Base-by-base conservation (phyloP, 208 protist species). In the Leptomonas pyrrhocoris region DNA sequence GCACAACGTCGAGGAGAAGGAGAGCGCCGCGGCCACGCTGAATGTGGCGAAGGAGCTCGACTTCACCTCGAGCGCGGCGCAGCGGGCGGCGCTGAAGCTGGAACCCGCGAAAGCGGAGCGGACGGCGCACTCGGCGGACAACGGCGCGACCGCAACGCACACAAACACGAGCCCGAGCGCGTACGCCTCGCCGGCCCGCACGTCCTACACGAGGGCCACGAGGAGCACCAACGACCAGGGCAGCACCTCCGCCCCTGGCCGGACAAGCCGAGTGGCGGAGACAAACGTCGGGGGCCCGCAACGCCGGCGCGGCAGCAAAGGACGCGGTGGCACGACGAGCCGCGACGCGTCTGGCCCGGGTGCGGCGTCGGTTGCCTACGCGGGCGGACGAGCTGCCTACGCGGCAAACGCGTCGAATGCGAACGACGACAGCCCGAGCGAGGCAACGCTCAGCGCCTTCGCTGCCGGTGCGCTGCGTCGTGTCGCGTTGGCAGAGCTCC, bases 21-120 rank as follows among this genome's bases (percentile, higher is more conserved):
- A 89, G 50, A 74, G 59, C 34, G 73, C 65, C 30, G 46, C 65
- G 0, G 65, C 54, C n/a, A 79, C 74, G 57, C 48, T 78, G 55
- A 62, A 77, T n/a, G 65, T 82, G 6, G 72, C 83, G n/a, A 88
- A 81, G 62, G 85, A 94, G 77, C 71, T 89, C 19, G 77, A 94
- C 68, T 94, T 94, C 63, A 84, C 83, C 40, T 58, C 73, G 8
- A 57, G 67, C 51, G 68, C 63, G 25, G 55, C 58, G 66, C 65
- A 63, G 42, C 58, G 64, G 12, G 56, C 66, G 15, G 50, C 53
- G 28, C 31, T 68, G 46, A 4, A 30, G 36, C 30, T 73, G 11
- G 67, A 79, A 25, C 53, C 48, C n/a, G 51, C n/a, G 36, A 43
- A n/a, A 49, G 23, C 43, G 23, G 54, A 23, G 28, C 56, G 64